Conservation (phyloP, 495 filamentous ascomycete genomes). For the Penicillium pulvis region DNA sequence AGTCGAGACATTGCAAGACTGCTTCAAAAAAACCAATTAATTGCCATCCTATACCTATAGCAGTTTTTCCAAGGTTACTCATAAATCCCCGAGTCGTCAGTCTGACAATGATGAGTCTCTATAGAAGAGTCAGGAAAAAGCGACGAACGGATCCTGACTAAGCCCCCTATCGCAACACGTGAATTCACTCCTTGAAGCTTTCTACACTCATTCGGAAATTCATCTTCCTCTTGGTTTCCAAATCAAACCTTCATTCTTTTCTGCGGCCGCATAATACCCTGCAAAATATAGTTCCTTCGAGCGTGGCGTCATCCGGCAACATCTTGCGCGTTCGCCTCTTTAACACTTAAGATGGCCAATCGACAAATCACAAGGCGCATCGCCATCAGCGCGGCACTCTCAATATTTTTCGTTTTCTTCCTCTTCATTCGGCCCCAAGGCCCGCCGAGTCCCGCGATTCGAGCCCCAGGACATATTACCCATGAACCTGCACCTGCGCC, state of each 20-base stretch:
- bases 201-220: background rate
- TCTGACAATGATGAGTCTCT: background rate
- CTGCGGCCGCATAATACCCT: background rate
- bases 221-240: background rate
- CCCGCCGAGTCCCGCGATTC: conserved; percentile 43
- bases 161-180: conserved; percentile 1
- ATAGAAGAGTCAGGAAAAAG: background rate
- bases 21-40: too few relatives aligned
- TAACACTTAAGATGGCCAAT: conserved; percentile 36
- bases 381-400: conserved; percentile 36
- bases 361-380: conserved; percentile 47
- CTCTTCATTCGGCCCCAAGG: conserved; percentile 45
- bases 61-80: too few relatives aligned
- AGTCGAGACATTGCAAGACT: too few relatives aligned
- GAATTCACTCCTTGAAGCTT: background rate
- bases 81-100: too few relatives aligned
- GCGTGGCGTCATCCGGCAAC: background rate
- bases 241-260: background rate
- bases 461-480: conserved; percentile 46
- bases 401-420: conserved; percentile 41
- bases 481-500: conserved; percentile 24
- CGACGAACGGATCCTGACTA: background rate
- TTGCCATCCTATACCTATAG: too few relatives aligned
- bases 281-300: background rate
- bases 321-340: background rate